Evolutionary conservation across 1,139 yeast genomes (phyloP), one percentile per base, ranked within the genome.

Genomic region (Insectozyma bohioensis): DNA sequence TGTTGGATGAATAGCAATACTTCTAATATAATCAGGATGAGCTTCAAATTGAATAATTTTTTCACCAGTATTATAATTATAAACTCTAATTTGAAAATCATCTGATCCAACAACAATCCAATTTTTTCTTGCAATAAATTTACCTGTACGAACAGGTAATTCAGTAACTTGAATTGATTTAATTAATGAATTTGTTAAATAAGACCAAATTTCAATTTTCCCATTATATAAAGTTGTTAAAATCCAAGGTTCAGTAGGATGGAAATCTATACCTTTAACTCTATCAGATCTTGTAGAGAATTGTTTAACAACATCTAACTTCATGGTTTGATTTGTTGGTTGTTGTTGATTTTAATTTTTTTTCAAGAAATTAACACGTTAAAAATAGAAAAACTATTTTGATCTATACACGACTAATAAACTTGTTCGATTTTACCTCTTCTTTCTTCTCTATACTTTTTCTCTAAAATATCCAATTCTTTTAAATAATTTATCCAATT

Each of bases 21-120:
- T 79, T 59, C 98, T 81, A 52, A 92, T 85, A 59, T 92, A 94
- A 61, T 94, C 98, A 5, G 96, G 96, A 55, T 92, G 98, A 5
- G 97, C 98, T 64, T 94, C 98, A 54, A 90, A 92, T 63, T 90
- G 97, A 29, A 85, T 75, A 42, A 94, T 76, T 59, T 87, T 88
- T 61, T 92, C 98, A 34, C 95, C 92, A 20, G 98, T 92, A 61
- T 88, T 87, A 68, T 87, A 88, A 61, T 92, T 92, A 70, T 80
- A 92, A 15, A 92, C 95, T 52, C 98, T 78, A 40, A 92, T 69
- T 58, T 85, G 92, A 72, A 84, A 90, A 63, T 92, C 99, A 58
- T 92, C 99, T 35, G 95, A 78, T 24, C 98, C 98, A 26, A 90
- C 92, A 41, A 90, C 85, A 54, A 94, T 80, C 98, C 98, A 94